Evolutionary conservation across 257 asterid genomes (phyloP).

Genomic region (Salvia miltiorrhiza): DNA sequence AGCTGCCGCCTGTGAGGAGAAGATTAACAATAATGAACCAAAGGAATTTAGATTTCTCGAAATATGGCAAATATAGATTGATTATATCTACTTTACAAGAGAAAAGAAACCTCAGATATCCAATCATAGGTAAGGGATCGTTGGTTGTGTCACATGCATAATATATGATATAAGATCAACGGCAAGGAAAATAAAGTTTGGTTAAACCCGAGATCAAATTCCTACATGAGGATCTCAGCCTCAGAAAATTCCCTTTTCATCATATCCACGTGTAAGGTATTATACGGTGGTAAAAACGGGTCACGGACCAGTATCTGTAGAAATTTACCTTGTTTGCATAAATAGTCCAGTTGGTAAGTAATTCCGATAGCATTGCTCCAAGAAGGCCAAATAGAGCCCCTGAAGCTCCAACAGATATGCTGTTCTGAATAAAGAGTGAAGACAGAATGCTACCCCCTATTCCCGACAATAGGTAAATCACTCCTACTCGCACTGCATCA

Average conservation of each 20-base stretch:
- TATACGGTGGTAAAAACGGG: no score
- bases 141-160: background rate
- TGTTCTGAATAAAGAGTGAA: constrained; percentile 65
- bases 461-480: constrained; percentile 74
- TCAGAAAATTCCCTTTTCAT: no score
- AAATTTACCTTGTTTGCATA: constrained; percentile 79
- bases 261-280: no score
- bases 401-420: constrained; percentile 96
- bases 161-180: background rate
- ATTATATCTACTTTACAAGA: background rate
- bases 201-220: background rate
- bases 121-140: background rate
- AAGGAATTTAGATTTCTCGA: background rate
- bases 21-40: background rate
- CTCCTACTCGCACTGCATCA: constrained; percentile 78
- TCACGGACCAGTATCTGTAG: no score
- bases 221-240: background rate
- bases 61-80: background rate
- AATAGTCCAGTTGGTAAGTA: constrained; percentile 93
- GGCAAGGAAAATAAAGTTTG: background rate
- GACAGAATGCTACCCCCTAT: constrained; percentile 89
- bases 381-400: constrained; percentile 99
- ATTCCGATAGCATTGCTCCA: constrained; percentile 94
- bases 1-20: constrained; percentile 68
- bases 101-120: no score